Conservation (phyloP, 352 stramenopile genomes). For the Phytophthora colocasiae region DNA sequence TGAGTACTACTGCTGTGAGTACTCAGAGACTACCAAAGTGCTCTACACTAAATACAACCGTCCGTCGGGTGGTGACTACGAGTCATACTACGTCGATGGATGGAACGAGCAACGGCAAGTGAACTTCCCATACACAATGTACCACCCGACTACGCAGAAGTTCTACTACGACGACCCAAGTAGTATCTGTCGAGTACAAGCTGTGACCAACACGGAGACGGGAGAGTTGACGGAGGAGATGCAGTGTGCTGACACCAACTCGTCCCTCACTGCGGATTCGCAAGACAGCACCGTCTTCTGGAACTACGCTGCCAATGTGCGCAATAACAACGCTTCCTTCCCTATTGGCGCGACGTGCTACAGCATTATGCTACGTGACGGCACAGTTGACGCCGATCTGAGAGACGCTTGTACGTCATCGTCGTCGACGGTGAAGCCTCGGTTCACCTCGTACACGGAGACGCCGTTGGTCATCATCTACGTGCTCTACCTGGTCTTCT, state of each 20-base stretch:
- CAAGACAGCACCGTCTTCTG: conserved; percentile 48
- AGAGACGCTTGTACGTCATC: conserved; percentile 28
- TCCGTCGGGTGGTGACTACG: conserved; percentile 34
- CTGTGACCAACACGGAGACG: conserved; percentile 24
- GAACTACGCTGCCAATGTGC: conserved; percentile 44
- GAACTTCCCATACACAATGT: conserved; percentile 45
- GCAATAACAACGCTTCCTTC: conserved; percentile 62
- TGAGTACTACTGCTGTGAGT: conserved; percentile 48
- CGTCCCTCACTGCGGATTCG: conserved; percentile 35
- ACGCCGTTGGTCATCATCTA: conserved; percentile 38
- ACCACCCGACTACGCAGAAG: conserved; percentile 35
- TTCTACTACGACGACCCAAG: conserved; percentile 46
- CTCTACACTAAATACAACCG: conserved; percentile 47
- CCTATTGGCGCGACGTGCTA: conserved; percentile 48
- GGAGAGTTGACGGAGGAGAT: conserved; percentile 38
- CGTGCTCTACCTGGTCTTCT: conserved; percentile 40
- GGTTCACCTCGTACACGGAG: conserved; percentile 39
- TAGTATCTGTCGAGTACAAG: conserved; percentile 40
- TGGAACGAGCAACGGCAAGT: conserved; percentile 45
- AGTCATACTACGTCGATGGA: conserved; percentile 41
- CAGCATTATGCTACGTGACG: conserved; percentile 39
- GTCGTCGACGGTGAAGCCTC: conserved; percentile 10
- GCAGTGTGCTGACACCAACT: conserved; percentile 42
- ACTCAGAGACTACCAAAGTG: conserved; percentile 31
- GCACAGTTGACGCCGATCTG: conserved; percentile 26